phyloP scores from a whole-genome alignment of 176 grass and related monocot genomes.

The Eragrostis curvula region DNA sequence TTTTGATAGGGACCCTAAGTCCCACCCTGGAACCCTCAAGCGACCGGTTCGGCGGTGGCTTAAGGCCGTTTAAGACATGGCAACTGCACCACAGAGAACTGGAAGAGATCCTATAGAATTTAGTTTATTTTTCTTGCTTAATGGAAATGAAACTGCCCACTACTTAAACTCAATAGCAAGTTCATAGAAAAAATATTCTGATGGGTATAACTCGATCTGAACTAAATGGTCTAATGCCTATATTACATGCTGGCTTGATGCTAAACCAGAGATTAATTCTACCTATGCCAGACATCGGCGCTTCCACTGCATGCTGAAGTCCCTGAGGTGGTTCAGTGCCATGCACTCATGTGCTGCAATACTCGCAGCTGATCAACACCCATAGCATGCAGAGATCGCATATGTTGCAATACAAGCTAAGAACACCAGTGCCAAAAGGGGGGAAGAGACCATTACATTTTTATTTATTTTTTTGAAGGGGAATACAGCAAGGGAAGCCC shows the following conservation, averaged over 20 bases:
- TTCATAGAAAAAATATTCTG: neutral
- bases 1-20: neutral
- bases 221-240: neutral
- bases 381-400: constrained; percentile 17
- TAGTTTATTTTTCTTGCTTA: constrained; percentile 1
- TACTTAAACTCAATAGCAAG: neutral
- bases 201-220: constrained; percentile 1
- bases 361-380: neutral
- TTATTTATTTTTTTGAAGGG: too few relatives aligned
- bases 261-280: neutral
- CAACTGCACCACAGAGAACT: neutral
- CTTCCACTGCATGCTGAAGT: neutral
- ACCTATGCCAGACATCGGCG: neutral
- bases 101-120: neutral
- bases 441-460: neutral
- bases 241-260: neutral
- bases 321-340: neutral
- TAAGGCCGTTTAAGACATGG: too few relatives aligned
- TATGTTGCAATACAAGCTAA: neutral
- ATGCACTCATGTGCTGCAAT: neutral
- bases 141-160: neutral
- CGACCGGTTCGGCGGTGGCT: too few relatives aligned
- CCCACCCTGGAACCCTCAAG: neutral
- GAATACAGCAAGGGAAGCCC: too few relatives aligned
- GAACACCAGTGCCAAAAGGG: neutral